Evolutionary conservation across 306 rosid genomes (phyloP).

Genomic region (Delonix regia): DNA sequence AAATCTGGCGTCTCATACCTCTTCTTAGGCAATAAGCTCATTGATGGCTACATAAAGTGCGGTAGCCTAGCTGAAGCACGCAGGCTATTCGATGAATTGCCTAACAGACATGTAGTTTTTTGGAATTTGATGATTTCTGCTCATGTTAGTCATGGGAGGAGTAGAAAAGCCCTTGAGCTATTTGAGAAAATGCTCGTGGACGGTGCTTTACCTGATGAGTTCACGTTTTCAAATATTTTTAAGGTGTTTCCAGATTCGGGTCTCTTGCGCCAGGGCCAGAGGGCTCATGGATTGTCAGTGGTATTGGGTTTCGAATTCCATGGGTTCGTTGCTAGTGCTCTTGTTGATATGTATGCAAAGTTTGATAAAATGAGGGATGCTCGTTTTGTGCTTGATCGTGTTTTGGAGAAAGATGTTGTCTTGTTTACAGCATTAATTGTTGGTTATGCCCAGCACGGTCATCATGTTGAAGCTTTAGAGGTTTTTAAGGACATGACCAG

Average conservation of each 20-base stretch:
- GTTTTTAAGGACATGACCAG: constrained; percentile 55
- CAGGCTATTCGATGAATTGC: constrained; percentile 62
- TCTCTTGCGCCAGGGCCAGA: constrained; percentile 41
- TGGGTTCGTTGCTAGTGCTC: constrained; percentile 62
- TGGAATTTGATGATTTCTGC: constrained; percentile 69
- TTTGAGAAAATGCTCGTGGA: constrained; percentile 54
- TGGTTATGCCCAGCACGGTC: constrained; percentile 59
- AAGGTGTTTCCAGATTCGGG: constrained; percentile 64
- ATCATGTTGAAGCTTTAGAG: constrained; percentile 54
- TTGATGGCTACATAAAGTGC: constrained; percentile 57
- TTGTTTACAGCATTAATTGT: constrained; percentile 70
- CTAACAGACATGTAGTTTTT: constrained; percentile 50
- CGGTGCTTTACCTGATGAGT: constrained; percentile 66
- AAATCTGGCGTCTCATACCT: constrained; percentile 44
- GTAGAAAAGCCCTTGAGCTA: constrained; percentile 53
- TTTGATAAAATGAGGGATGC: constrained; percentile 61
- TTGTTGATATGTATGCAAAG: constrained; percentile 73
- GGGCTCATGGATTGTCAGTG: constrained; percentile 70
- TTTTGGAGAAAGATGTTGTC: constrained; percentile 69
- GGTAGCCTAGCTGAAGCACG: constrained; percentile 54
- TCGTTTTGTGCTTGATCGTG: constrained; percentile 54
- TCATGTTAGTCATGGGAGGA: constrained; percentile 43
- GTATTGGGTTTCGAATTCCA: constrained; percentile 68
- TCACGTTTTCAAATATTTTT: constrained; percentile 60
- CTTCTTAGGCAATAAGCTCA: constrained; percentile 53